These are phyloP conservation scores for Nicotiana otophora DNA, from an alignment of 257 asterid species.

Conservation along the genomic window DNA sequence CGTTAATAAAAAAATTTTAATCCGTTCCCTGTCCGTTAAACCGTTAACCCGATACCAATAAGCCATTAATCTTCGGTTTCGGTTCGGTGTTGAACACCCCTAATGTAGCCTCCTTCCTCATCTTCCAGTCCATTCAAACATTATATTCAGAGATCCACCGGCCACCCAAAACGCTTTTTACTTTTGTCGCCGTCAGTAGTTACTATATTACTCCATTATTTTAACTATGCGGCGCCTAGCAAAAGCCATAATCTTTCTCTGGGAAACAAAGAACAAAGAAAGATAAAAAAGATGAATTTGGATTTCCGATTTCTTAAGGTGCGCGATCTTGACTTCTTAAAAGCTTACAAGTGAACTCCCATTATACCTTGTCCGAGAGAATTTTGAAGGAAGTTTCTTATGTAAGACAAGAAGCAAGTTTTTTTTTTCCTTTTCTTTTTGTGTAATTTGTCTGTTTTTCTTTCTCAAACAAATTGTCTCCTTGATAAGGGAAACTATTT, in stretches of 20 bases:
- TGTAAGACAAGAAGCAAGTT: background rate
- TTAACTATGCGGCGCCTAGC: conserved; percentile 11
- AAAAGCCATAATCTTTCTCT: background rate
- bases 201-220: background rate
- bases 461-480: background rate
- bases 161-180: background rate
- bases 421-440: background rate
- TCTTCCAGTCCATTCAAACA: background rate
- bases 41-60: too few relatives aligned
- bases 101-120: background rate
- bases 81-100: too few relatives aligned
- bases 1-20: too few relatives aligned
- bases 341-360: background rate
- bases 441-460: background rate
- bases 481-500: background rate
- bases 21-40: too few relatives aligned
- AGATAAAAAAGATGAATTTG: background rate
- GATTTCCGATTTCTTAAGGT: background rate
- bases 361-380: background rate
- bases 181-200: background rate
- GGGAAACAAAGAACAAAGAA: background rate
- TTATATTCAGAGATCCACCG: background rate
- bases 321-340: conserved; percentile 9
- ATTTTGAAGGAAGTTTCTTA: background rate
- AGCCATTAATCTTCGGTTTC: too few relatives aligned